Base-by-base conservation (phyloP, 306 rosid species). In the Citrullus colocynthis region DNA sequence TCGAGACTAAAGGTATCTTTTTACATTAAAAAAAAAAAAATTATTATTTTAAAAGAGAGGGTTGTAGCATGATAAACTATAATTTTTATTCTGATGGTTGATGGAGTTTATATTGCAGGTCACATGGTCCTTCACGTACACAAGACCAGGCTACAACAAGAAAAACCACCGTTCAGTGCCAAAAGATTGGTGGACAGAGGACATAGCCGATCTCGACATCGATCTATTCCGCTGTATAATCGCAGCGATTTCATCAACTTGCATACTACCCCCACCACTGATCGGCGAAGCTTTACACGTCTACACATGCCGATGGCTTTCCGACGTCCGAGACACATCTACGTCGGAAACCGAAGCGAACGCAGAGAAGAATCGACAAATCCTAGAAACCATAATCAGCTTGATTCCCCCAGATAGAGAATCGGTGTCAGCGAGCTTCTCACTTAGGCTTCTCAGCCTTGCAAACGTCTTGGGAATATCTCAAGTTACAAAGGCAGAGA, bases 161-260 rank as follows among this genome's bases (percentile, higher is more conserved):
- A 92, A 91, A 78, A 87, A 84, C 34, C 90, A 87, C 72, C 87
- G 89, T 81, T 87, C 91, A 79, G 97, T 89, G 51, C 98, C 98
- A 18, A 95, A 85, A 80, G 99, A 95, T 88, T 95, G 99, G 99
- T 95, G 99, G 99, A 95, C 98, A 0, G 98, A 95, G 83, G 99
- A 95, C 78, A 79, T 95, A 13, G 81, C 98, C n/a, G 95, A 91
- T 81, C 96, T 95, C 20, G 88, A 91, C 82, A 85, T 92, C 64
- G 98, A 95, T 86, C 84, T 88, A 70, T 92, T 95, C 73, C 85
- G 97, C 30, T 92, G 93, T 69, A 82, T 95, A 76, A 80, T 92
- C 72, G 85, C 87, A 80, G 92, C 93, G 20, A 84, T 95, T 74
- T 81, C 93, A 78, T 85, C 99, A 59, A 88, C 95, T 1, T 78